Conservation (phyloP, 345 rosid species). For the Lepidium sativum region DNA sequence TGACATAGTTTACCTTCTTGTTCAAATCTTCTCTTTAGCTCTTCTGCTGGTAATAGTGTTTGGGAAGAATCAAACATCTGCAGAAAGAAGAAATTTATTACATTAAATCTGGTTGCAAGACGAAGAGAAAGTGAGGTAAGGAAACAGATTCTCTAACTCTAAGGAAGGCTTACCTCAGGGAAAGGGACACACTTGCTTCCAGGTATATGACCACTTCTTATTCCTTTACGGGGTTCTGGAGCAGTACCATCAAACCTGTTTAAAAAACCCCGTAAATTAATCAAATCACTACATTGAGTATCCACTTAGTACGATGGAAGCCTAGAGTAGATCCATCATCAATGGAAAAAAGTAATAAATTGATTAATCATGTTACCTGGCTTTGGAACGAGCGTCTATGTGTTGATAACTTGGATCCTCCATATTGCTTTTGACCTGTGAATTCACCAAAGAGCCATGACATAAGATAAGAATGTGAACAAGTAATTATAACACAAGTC, state of each 20-base stretch:
- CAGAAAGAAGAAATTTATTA: slow-evolving; percentile 17
- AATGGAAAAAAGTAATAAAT: neutral
- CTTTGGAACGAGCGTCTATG: slow-evolving; percentile 82
- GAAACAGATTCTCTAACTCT: neutral
- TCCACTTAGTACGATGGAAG: neutral
- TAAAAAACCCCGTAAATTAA: neutral
- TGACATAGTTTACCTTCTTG: slow-evolving; percentile 53
- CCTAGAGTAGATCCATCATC: neutral
- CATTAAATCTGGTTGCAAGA: neutral
- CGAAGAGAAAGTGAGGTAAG: neutral
- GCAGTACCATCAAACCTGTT: slow-evolving; percentile 92
- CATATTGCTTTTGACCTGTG: slow-evolving; percentile 52
- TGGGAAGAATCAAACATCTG: slow-evolving; percentile 86
- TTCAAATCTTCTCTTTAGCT: slow-evolving; percentile 73
- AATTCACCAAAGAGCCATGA: slow-evolving; percentile 5
- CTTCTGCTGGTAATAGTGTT: slow-evolving; percentile 64
- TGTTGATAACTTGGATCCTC: slow-evolving; percentile 42
- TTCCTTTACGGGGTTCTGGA: slow-evolving; percentile 91
- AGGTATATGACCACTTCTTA: slow-evolving; percentile 92
- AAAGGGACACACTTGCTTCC: slow-evolving; percentile 96
- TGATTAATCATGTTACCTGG: slow-evolving; percentile 43
- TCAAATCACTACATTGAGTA: neutral
- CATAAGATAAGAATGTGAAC: neutral
- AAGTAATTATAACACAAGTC: too few species aligned
- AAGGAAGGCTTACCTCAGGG: slow-evolving; percentile 39